Conservation (phyloP, 805 yeast species). For the Myxozyma neglecta region DNA sequence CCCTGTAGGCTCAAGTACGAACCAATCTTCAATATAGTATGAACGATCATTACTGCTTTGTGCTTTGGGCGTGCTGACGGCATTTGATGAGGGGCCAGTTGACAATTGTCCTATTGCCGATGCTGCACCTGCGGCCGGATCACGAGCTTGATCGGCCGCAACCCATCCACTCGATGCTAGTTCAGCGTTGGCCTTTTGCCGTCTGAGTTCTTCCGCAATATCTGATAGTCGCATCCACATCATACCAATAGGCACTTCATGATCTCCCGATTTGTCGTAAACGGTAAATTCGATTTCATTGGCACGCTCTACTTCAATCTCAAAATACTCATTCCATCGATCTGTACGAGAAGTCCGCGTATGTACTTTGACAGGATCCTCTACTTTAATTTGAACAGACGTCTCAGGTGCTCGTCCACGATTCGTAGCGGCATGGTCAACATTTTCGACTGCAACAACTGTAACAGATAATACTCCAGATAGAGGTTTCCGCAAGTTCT, state of each 20-base stretch:
- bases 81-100: background rate
- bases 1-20: slow-evolving; percentile 90
- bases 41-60: slow-evolving; percentile 2
- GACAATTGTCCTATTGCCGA: slow-evolving; percentile 4
- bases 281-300: slow-evolving; percentile 88
- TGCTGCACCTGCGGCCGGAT: background rate
- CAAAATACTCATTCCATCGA: slow-evolving; percentile 80
- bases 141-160: slow-evolving; percentile 52
- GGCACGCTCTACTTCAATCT: slow-evolving; percentile 80
- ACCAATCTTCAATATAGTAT: slow-evolving; percentile 71
- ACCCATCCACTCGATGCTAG: slow-evolving; percentile 82
- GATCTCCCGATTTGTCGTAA: slow-evolving; percentile 65
- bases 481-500: slow-evolving; percentile 74
- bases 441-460: slow-evolving; percentile 78
- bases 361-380: slow-evolving; percentile 78
- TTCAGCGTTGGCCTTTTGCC: slow-evolving; percentile 77
- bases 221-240: slow-evolving; percentile 90
- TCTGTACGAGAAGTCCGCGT: slow-evolving; percentile 76
- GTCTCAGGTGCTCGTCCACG: slow-evolving; percentile 79
- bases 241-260: slow-evolving; percentile 81
- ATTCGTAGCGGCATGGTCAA: slow-evolving; percentile 83
- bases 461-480: slow-evolving; percentile 75
- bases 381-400: slow-evolving; percentile 73
- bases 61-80: too few relatives aligned
- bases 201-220: slow-evolving; percentile 90